Base-by-base conservation (phyloP, 2,329 filamentous ascomycete species). In the Cyanodermella asteris region DNA sequence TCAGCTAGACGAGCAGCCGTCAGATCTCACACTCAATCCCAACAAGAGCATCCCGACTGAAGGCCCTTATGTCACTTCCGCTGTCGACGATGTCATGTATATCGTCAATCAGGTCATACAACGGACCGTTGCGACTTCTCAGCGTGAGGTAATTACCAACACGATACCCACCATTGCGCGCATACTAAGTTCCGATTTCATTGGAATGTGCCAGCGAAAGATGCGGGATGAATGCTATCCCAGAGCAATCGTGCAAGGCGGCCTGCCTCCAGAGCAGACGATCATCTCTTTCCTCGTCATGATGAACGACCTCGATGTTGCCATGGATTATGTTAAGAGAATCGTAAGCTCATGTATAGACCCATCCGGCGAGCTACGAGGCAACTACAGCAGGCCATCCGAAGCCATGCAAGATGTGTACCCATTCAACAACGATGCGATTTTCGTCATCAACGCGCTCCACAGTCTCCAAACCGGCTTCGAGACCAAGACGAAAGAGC, bases 21-120 rank as follows among this genome's bases (percentile, higher is more conserved):
- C 61, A 1, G 80, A 80, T 12, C 55, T 97, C 12, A 75, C 76
- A 1, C 56, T 97, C 17, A 78, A 72, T 41, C 58, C 72, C 20
- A 71, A 62, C 39, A 75, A 62, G 40, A 59, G 72, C 4, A 57
- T 91, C 21, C 67, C 73, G 26, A 64, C 71, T 29, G 80, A 81
- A 37, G 65, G 80, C 3, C 87, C 87, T 1, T 90, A 78, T 42
- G 91, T 97, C 39, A 84, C 87, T 21, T 81, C 82, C 2, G 82
- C 84, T 1, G 82, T 97, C 6, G 87, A 97, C 53, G 87, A 93
- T 51, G 81, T 94, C 41, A 94, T 97, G 84, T 97, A 94, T 50
- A 93, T 97, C 38, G 77, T 91, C 43, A 91, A 90, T 43, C 73
- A 84, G 25, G 75, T 94, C 17, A 59, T 94, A 6, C 74, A 90